Evolutionary conservation across 768 basidiomycete species (phyloP).

Genomic region (Xerocomellus amylosporus): DNA sequence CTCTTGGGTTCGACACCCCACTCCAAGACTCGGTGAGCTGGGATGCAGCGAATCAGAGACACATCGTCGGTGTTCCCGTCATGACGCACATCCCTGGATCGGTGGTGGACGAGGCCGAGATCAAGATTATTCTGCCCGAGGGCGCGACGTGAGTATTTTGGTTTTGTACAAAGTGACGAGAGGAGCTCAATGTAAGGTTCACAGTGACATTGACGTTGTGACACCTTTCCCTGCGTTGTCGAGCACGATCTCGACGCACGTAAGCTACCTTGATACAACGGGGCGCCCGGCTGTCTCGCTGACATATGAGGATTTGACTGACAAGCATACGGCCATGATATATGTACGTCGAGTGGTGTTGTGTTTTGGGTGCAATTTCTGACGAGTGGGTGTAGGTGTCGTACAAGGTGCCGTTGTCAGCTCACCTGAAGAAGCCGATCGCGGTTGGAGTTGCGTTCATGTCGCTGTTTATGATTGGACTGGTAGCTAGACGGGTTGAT

Average conservation of each 20-base stretch:
- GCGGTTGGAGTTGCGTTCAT: conserved; percentile 72
- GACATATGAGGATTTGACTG: conserved; percentile 69
- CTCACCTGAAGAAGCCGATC: conserved; percentile 86
- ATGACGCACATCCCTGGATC: conserved; percentile 79
- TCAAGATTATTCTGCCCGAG: conserved; percentile 86
- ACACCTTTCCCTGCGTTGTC: conserved; percentile 76
- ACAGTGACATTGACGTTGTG: conserved; percentile 72
- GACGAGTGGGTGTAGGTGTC: conserved; percentile 58
- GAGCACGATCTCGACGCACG: conserved; percentile 61
- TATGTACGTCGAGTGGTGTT: conserved; percentile 57
- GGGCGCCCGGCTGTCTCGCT: conserved; percentile 82
- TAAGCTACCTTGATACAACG: conserved; percentile 87
- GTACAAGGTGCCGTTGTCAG: conserved; percentile 75
- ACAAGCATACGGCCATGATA: conserved; percentile 75
- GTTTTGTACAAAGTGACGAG: conserved; percentile 11
- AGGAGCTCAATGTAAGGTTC: conserved; percentile 10
- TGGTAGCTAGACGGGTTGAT: conserved; percentile 50
- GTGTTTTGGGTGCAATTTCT: conserved; percentile 4
- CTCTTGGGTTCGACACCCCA: conserved; percentile 90
- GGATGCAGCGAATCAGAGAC: conserved; percentile 58
- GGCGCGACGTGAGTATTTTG: conserved; percentile 76
- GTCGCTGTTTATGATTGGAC: conserved; percentile 54
- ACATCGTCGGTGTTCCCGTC: conserved; percentile 80
- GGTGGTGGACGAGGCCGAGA: conserved; percentile 74
- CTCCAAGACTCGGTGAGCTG: conserved; percentile 69